These are phyloP conservation scores for Artemisia argyi DNA, from an alignment of 129 eudicot genomes.

Conservation along the genomic window DNA sequence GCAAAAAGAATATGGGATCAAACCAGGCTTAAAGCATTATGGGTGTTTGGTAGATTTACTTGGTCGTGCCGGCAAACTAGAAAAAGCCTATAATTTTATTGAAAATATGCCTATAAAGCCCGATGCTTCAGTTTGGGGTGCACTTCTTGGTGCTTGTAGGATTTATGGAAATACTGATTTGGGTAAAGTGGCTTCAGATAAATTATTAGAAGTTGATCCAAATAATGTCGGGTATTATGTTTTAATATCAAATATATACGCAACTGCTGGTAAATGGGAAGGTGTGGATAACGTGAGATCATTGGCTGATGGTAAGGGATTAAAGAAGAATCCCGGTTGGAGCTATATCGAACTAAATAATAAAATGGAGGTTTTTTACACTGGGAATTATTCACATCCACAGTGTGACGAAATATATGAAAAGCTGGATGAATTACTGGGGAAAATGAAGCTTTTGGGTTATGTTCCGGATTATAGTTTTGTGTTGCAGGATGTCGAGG, in stretches of 20 bases:
- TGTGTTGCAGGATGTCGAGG: slow-evolving; percentile 95
- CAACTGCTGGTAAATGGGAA: slow-evolving; percentile 85
- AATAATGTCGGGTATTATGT: slow-evolving; percentile 79
- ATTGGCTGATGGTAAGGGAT: slow-evolving; percentile 63
- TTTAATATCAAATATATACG: slow-evolving; percentile 73
- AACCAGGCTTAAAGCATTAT: slow-evolving; percentile 72
- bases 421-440: slow-evolving; percentile 49
- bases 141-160: slow-evolving; percentile 89
- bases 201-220: slow-evolving; percentile 61
- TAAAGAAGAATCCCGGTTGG: slow-evolving; percentile 95
- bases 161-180: slow-evolving; percentile 71
- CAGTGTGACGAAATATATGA: slow-evolving; percentile 54
- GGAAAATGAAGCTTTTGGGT: slow-evolving; percentile 63
- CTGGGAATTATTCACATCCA: slow-evolving; percentile 75
- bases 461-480: slow-evolving; percentile 81
- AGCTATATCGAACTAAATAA: slow-evolving; percentile 68
- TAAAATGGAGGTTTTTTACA: slow-evolving; percentile 70
- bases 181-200: slow-evolving; percentile 62
- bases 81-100: slow-evolving; percentile 63
- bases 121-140: slow-evolving; percentile 86
- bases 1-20: slow-evolving; percentile 60
- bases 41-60: slow-evolving; percentile 88
- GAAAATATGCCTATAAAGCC: slow-evolving; percentile 67
- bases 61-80: slow-evolving; percentile 77
- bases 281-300: slow-evolving; percentile 72